A percentile compares a stretch with the other conserved stretches of the same genome.
phyloP scores from a whole-genome alignment of 1,284 basidiomycete genomes.

The Rhodotorula sp. region DNA sequence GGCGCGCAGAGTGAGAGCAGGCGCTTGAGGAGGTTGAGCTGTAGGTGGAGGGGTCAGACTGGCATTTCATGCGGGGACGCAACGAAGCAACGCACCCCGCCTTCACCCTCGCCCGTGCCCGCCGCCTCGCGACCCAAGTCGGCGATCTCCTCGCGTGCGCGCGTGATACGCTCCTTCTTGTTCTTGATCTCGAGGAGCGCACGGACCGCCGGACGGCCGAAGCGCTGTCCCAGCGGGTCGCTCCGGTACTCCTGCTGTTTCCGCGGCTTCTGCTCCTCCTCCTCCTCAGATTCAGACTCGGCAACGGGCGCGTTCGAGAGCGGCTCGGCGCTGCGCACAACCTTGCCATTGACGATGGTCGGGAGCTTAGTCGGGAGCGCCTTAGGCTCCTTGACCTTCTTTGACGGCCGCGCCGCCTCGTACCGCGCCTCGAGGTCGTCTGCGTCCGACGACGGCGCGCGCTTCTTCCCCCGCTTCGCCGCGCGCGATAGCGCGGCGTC shows the following conservation, averaged over 20 bases:
- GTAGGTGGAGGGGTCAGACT: conserved; percentile 33
- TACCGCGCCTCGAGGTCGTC: conserved; percentile 45
- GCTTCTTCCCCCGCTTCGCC: conserved; percentile 21
- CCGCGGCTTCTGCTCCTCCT: conserved; percentile 16
- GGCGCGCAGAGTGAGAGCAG: conserved; percentile 79
- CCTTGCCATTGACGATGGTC: conserved; percentile 39
- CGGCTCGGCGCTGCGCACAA: conserved; percentile 28
- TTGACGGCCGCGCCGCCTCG: conserved; percentile 28
- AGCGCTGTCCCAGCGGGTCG: conserved; percentile 45
- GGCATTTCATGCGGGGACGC: conserved; percentile 18
- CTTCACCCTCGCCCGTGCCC: conserved; percentile 44
- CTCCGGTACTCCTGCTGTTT: conserved; percentile 37
- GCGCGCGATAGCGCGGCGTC: conserved; percentile 23
- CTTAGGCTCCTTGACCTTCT: conserved; percentile 28
- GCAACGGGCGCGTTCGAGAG: conserved; percentile 39
- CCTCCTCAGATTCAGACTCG: conserved; percentile 44
- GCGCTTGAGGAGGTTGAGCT: conserved; percentile 83
- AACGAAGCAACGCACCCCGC: conserved; percentile 44
- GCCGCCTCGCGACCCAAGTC: conserved; percentile 49
- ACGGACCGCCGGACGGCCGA: conserved; percentile 62
- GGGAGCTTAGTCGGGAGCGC: conserved; percentile 32
- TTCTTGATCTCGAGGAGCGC: conserved; percentile 86
- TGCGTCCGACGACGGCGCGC: conserved; percentile 9
- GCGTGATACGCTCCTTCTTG: conserved; percentile 60
- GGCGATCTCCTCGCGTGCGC: conserved; percentile 68